These are phyloP conservation scores for Lasiosphaeria miniovina DNA, from an alignment of 495 filamentous ascomycete species.

Conservation along the genomic window DNA sequence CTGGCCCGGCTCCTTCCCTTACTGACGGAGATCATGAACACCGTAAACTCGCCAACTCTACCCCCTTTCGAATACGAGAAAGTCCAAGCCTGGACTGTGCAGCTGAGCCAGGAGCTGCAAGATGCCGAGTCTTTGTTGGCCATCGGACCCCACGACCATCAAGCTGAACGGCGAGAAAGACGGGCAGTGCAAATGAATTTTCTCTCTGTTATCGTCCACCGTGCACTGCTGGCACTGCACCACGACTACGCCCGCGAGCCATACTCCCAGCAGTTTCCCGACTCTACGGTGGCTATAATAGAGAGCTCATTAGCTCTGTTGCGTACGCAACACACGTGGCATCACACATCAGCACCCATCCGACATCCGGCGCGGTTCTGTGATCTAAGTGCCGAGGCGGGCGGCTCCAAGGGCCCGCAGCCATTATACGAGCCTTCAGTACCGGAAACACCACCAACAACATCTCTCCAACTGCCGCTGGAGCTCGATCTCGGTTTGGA, in stretches of 20 bases:
- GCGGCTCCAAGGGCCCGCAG: neutral
- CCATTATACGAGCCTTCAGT: neutral
- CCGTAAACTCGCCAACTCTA: slow-evolving; percentile 22
- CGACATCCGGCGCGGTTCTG: neutral
- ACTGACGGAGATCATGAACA: slow-evolving; percentile 17
- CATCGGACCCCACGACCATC: neutral
- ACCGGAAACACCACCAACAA: neutral
- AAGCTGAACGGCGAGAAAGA: slow-evolving; percentile 6
- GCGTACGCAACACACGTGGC: slow-evolving; percentile 14
- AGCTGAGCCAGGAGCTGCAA: slow-evolving; percentile 18
- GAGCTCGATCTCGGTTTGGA: too few relatives aligned
- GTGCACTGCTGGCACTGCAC: slow-evolving; percentile 22
- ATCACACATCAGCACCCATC: neutral
- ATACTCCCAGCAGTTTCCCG: slow-evolving; percentile 6
- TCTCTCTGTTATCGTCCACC: slow-evolving; percentile 21
- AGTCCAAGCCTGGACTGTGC: slow-evolving; percentile 15
- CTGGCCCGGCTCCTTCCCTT: slow-evolving; percentile 18
- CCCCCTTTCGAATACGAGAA: slow-evolving; percentile 12
- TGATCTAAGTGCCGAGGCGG: neutral
- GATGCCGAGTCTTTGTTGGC: slow-evolving; percentile 15
- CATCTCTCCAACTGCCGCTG: too few relatives aligned
- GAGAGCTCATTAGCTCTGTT: slow-evolving; percentile 17
- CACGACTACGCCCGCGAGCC: slow-evolving; percentile 12
- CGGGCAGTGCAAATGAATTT: slow-evolving; percentile 18
- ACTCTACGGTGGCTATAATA: slow-evolving; percentile 15